phyloP scores from a whole-genome alignment of 1,284 basidiomycete genomes.

The Moesziomyces sp. region DNA sequence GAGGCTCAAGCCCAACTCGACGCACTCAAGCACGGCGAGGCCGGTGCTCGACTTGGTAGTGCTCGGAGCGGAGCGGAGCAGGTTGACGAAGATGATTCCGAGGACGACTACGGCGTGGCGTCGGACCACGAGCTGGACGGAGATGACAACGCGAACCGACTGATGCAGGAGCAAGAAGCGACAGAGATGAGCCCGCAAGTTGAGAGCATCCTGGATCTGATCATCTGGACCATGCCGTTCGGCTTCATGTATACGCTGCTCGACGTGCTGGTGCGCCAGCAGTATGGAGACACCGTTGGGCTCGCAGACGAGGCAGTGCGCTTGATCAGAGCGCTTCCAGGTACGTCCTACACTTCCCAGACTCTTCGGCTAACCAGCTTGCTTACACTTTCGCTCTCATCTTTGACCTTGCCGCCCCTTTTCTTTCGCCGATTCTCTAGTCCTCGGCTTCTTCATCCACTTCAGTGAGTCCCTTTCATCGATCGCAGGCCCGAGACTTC shows the following conservation, averaged over 20 bases:
- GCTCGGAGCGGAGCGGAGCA: background rate
- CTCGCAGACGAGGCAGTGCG: constrained; percentile 36
- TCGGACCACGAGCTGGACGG: constrained; percentile 37
- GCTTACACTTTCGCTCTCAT: background rate
- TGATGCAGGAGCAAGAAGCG: constrained; percentile 46
- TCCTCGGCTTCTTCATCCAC: constrained; percentile 52
- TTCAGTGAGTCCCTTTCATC: constrained; percentile 36
- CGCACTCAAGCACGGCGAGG: constrained; percentile 15
- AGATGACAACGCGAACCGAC: constrained; percentile 42
- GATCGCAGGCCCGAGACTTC: constrained; percentile 1
- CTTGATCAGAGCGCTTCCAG: constrained; percentile 46
- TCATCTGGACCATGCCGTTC: constrained; percentile 66
- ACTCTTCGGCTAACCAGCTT: background rate
- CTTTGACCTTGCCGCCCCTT: background rate
- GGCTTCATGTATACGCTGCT: constrained; percentile 61
- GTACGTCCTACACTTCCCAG: constrained; percentile 30
- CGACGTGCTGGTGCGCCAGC: constrained; percentile 64
- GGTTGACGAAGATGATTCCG: constrained; percentile 18
- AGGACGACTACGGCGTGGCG: constrained; percentile 37
- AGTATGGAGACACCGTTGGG: constrained; percentile 60
- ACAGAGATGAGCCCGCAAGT: constrained; percentile 41
- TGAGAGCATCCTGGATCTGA: constrained; percentile 52
- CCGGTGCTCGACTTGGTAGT: background rate
- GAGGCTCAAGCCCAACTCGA: constrained; percentile 37
- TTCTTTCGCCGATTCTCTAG: constrained; percentile 53